Base-by-base conservation (phyloP, 805 yeast species). In the Metschnikowia cerradonensis region DNA sequence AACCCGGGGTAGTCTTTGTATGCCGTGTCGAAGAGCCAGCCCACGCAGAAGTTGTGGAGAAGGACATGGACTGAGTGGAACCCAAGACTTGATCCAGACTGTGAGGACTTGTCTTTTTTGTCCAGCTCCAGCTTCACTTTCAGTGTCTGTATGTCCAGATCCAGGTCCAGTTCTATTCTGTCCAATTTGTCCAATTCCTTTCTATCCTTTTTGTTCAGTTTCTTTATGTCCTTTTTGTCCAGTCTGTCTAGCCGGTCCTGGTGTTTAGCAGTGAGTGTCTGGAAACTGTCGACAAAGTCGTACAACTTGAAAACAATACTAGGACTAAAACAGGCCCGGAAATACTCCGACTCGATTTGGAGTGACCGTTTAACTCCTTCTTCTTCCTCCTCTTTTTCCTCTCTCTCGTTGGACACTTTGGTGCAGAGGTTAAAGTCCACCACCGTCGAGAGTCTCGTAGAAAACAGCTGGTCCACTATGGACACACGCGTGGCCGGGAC, bases 21-120 rank as follows among this genome's bases (percentile, higher is more conserved):
- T 1, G 64, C 62, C 4, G 64, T 65, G n/a, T 79, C 83, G 61
- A 86, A 86, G 3, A 86, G 63, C 90, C 96, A 89, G 0, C 96
- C 96, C 33, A 86, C 52, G 54, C 95, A 86, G 52, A 87, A 73
- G 55, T 85, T 80, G 56, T 83, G 78, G 0, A 89, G 79, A 5
- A 83, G 63, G 22, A 86, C 72, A 44, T 81, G 86, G 31, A 86
- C 68, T 0, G 53, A 75, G 71, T n/a, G 66, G 65, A 44, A 68
- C 51, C 35, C 41, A 22, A 43, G 30, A 15, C 42, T 14, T 3
- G 11, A 26, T 4, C 19, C 11, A 20, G 38, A 15, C 38, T n/a
- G 38, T 5, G 11, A 4, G 11, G 6, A 3, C 37, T 34, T 19
- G 6, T 36, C 26, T 4, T 7, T 17, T 11, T 22, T 7, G 19